Conservation (phyloP, 2,329 filamentous ascomycete species). For the Nemania abortiva region DNA sequence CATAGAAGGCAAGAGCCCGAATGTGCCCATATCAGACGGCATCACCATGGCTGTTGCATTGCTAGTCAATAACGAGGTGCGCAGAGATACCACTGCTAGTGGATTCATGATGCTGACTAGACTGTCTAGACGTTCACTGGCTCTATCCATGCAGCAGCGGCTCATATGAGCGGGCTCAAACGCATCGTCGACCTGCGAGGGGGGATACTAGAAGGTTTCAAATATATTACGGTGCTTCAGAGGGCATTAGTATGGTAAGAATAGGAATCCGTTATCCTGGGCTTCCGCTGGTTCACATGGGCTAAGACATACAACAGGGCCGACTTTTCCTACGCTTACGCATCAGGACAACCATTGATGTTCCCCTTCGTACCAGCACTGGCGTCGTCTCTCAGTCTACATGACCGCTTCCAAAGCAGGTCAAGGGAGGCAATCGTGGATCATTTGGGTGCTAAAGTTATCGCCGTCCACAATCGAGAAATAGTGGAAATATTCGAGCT, state of each 20-base stretch:
- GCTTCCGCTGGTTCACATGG: conserved; percentile 4
- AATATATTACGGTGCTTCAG: conserved; percentile 50
- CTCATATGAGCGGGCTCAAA: conserved; percentile 51
- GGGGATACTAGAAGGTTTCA: conserved; percentile 50
- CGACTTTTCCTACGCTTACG: conserved; percentile 52
- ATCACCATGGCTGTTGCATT: conserved; percentile 51
- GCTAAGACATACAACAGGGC: conserved; percentile 46
- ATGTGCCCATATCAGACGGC: conserved; percentile 50
- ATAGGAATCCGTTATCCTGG: not conserved
- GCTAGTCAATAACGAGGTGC: conserved; percentile 52
- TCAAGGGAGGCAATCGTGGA: conserved; percentile 42
- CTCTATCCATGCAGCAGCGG: conserved; percentile 48
- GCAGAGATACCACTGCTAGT: conserved; percentile 13
- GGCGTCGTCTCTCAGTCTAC: conserved; percentile 46
- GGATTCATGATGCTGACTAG: conserved; percentile 12
- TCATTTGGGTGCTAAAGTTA: conserved; percentile 34
- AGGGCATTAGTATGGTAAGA: conserved; percentile 51
- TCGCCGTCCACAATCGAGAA: conserved; percentile 47
- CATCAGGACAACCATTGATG: conserved; percentile 46
- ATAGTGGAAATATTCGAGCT: conserved; percentile 49
- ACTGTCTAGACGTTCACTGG: conserved; percentile 48
- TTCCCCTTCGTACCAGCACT: conserved; percentile 51
- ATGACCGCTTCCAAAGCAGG: conserved; percentile 48
- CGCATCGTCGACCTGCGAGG: conserved; percentile 52
- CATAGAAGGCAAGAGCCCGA: conserved; percentile 48